Evolutionary conservation across 495 filamentous ascomycete species (phyloP), one percentile per base, ranked within the genome.

Genomic region (Apiosordaria backusii): DNA sequence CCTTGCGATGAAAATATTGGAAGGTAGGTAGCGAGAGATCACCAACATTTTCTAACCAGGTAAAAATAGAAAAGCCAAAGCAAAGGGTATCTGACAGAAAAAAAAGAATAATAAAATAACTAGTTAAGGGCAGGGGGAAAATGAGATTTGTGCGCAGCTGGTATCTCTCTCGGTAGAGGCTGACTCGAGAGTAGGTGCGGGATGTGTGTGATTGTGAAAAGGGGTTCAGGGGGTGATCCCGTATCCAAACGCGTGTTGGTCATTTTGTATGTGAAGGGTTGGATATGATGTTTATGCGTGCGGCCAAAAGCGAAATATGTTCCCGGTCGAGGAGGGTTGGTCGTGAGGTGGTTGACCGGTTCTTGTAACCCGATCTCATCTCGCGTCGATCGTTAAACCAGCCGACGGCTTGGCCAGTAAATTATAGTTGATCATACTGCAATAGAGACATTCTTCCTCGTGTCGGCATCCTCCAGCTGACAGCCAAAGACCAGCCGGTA

Each of bases 401-500:
- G 35, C 27, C 27, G 7, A 7, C 7, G 7, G 7, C 16, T 13
- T 13, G 35, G 10, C 35, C 35, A 45, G 16, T 15, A 15, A 15
- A 15, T 2, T 7, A 2, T 13, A 13, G 35, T 29, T 24, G 4
- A 16, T 72, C 61, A 83, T 7, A 83, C 72, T 0, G 74, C 72
- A 60, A 89, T 83, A 7, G 76, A 79, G 2, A 83, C 76, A 27
- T 79, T 80, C 69, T 84, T 84, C 57, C 84, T 77, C 19, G 75
- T 71, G 59, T 86, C 86, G 0, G 86, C 88, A 67, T 95, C 92
- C 66, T 96, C 91, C 25, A 89, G 71, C 63, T 89, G 86, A 72
- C 92, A 91, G 0, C 92, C 92, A 77, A 94, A 93, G 3, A 96
- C 92, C n/a, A 92, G 79, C 57, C 86, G 83, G 78, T 88, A 96